Base-by-base conservation (phyloP, 805 yeast genomes). In the Nakazawaea holstii region DNA sequence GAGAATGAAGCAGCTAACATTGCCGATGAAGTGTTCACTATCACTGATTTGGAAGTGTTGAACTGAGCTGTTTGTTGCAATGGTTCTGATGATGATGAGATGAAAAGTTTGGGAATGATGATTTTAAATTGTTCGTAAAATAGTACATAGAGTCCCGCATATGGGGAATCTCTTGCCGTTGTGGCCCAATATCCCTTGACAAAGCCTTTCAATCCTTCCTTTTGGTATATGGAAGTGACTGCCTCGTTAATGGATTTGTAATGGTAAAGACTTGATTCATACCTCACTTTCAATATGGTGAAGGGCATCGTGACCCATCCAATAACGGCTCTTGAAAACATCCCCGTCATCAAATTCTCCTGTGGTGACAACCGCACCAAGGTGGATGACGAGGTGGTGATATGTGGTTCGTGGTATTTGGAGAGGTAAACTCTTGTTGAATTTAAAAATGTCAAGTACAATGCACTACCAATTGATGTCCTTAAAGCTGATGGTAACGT, bases 291-390 rank as follows among this genome's bases (percentile, higher is more conserved):
- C 28, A 94, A 65, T 3, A 94, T 81, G 0, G 99, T 94, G 8
- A 94, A 76, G 0, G 99, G 99, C 99, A 94, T 94, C 6, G 96
- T 88, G 8, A 87, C 52, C 52, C 83, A 76, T 1, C 99, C 99
- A 1, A 90, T 95, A 1, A 77, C 49, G 0, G 90, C 89, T 48
- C 99, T 71, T 1, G 95, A 82, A 2, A 82, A 56, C 38, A 87
- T 86, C 3, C 99, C 98, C 0, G 91, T 74, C 6, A 77, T 45
- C 44, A 91, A 65, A 60, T 94, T 94, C 50, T 82, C 90, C 30
- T 68, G 55, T 53, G 80, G 81, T 2, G 86, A 70, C 33, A 94
- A 72, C 59, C 79, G 82, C 3, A 98, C 98, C 46, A 92, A 68
- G 14, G 65, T 76, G 32, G 75, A 77, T 20, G 66, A 63, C 8